These are phyloP conservation scores for Arabis hirsuta DNA, from an alignment of 345 rosid species.

Conservation along the genomic window DNA sequence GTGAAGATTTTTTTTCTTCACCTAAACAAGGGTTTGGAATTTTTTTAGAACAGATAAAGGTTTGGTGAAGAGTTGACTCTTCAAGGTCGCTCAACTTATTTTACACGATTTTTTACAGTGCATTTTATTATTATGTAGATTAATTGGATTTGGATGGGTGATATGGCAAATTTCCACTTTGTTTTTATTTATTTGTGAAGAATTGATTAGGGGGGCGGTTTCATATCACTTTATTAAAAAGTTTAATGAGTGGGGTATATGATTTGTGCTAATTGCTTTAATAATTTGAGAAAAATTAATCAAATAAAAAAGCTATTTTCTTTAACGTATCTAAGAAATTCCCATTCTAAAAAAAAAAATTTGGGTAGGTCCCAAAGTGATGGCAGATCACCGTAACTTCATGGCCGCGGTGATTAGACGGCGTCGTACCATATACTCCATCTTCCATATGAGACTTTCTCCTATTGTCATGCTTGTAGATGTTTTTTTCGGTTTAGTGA, in stretches of 20 bases:
- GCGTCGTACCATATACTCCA: constrained; percentile 14
- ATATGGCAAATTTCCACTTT: constrained; percentile 5
- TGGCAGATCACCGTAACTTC: not conserved
- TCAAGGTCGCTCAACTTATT: not conserved
- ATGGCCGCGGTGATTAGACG: constrained; percentile 16
- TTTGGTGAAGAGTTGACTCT: constrained; percentile 36
- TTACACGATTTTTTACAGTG: not conserved
- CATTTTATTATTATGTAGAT: not conserved
- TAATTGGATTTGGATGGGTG: not conserved
- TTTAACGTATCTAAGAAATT: not conserved
- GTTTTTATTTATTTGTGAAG: constrained; percentile 15
- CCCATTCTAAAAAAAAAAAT: constrained; percentile 19
- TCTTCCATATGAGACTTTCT: not conserved
- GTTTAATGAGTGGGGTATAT: not conserved
- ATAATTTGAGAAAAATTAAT: not conserved
- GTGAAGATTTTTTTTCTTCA: constrained; percentile 29
- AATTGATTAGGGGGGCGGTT: not conserved
- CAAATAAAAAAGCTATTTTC: not conserved
- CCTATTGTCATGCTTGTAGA: not conserved
- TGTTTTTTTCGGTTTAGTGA: not conserved
- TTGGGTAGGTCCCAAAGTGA: constrained; percentile 12
- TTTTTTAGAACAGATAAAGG: not conserved
- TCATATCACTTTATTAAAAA: constrained; percentile 1
- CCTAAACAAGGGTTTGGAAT: not conserved
- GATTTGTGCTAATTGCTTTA: not conserved